phyloP scores from a whole-genome alignment of 2,329 filamentous ascomycete species.

The Clonostachys sp. region DNA sequence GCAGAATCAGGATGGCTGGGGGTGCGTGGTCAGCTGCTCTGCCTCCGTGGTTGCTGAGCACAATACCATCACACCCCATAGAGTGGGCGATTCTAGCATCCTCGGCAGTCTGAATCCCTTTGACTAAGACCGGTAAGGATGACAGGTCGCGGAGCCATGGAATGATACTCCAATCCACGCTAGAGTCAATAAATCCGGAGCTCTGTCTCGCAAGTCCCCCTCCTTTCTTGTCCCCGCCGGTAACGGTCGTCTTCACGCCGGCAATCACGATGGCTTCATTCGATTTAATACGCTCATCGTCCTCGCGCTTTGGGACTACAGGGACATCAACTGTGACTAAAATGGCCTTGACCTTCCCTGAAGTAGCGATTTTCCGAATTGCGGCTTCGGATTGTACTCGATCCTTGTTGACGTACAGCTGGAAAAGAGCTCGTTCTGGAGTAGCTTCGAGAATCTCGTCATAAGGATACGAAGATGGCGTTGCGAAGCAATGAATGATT shows the following conservation, averaged over 20 bases:
- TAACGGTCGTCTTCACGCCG: not conserved
- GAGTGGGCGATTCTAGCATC: slow-evolving; percentile 46
- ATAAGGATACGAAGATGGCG: not conserved
- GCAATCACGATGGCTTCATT: not conserved
- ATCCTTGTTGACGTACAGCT: slow-evolving; percentile 3
- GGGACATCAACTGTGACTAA: slow-evolving; percentile 3
- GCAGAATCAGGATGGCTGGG: slow-evolving; percentile 42
- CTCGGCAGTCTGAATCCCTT: slow-evolving; percentile 51
- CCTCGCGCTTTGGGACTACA: slow-evolving; percentile 7
- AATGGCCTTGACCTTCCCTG: not conserved
- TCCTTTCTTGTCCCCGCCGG: slow-evolving; percentile 44
- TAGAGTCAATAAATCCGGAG: slow-evolving; percentile 45
- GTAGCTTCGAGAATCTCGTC: slow-evolving; percentile 1
- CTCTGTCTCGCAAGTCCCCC: slow-evolving; percentile 47
- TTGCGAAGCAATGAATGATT: not conserved
- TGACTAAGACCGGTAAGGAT: slow-evolving; percentile 47
- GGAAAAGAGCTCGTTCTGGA: slow-evolving; percentile 1
- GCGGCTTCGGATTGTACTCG: not conserved
- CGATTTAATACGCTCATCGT: slow-evolving; percentile 6
- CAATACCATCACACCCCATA: slow-evolving; percentile 45
- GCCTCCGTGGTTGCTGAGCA: slow-evolving; percentile 55
- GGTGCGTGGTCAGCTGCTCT: slow-evolving; percentile 46
- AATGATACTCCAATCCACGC: slow-evolving; percentile 46
- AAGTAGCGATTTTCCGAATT: not conserved
- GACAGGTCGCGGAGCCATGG: slow-evolving; percentile 42